phyloP scores from a whole-genome alignment of 208 protist genomes.

The Trypanosoma boissoni region DNA sequence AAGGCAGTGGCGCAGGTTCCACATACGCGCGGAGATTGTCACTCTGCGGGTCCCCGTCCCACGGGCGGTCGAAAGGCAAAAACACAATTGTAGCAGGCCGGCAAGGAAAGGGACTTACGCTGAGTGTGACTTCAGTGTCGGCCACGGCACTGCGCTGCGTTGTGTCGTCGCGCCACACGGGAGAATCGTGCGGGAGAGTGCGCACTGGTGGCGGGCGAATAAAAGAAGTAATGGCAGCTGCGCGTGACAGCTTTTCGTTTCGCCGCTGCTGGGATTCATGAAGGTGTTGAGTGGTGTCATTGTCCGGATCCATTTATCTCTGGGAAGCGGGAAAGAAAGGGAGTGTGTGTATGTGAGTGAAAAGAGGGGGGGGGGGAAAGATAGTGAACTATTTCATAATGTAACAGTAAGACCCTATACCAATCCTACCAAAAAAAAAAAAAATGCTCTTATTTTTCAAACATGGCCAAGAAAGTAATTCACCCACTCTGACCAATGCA shows the following conservation, averaged over 20 bases:
- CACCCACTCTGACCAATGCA: too few species aligned
- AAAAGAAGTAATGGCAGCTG: neutral
- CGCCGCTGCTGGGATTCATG: neutral
- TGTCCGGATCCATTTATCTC: too few species aligned
- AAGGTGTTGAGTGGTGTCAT: too few species aligned
- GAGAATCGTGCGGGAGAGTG: neutral
- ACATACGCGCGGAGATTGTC: constrained; percentile 8
- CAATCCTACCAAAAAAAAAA: too few species aligned
- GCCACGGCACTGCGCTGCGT: constrained; percentile 7
- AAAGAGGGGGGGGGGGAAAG: too few species aligned
- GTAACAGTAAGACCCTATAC: too few species aligned
- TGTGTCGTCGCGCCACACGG: neutral
- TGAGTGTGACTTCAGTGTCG: constrained; percentile 27
- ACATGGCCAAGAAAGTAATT: too few species aligned
- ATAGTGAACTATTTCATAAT: too few species aligned
- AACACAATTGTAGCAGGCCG: constrained; percentile 44
- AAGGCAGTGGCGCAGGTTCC: constrained; percentile 5
- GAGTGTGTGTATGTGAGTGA: too few species aligned
- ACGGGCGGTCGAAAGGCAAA: constrained; percentile 41
- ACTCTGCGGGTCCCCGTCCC: constrained; percentile 18
- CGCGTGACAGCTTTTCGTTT: neutral
- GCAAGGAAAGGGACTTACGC: constrained; percentile 45
- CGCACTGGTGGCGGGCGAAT: neutral
- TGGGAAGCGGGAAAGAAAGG: too few species aligned
- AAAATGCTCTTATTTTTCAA: too few species aligned